phyloP scores from a whole-genome alignment of 176 grass and related monocot genomes.

The Otatea glauca region DNA sequence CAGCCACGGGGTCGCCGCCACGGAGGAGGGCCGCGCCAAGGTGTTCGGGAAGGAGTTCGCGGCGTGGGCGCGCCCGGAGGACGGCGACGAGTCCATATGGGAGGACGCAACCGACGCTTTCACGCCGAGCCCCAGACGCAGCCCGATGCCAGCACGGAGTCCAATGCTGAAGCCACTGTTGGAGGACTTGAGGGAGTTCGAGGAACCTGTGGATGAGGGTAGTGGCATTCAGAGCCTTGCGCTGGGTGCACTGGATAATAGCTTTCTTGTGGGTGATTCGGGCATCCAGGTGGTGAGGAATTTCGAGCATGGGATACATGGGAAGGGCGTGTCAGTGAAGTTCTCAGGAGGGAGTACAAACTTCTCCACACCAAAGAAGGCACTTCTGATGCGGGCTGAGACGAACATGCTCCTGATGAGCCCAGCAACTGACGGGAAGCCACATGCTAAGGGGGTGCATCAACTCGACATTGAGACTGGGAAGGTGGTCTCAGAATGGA shows the following conservation, averaged over 20 bases:
- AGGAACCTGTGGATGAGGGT: conserved; percentile 67
- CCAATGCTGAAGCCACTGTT: conserved; percentile 52
- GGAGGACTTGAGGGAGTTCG: conserved; percentile 84
- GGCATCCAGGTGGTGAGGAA: conserved; percentile 79
- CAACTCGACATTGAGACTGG: conserved; percentile 88
- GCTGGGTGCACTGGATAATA: conserved; percentile 74
- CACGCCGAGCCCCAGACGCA: conserved; percentile 43
- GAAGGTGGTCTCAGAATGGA: conserved; percentile 85
- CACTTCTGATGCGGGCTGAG: conserved; percentile 85
- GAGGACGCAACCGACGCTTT: conserved; percentile 64
- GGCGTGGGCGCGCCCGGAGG: conserved; percentile 83
- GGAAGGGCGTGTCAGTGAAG: conserved; percentile 77
- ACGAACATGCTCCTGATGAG: conserved; percentile 95
- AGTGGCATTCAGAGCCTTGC: conserved; percentile 79
- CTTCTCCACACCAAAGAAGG: conserved; percentile 78
- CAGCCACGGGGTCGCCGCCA: conserved; percentile 72
- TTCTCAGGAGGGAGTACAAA: conserved; percentile 55
- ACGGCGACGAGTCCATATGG: conserved; percentile 81
- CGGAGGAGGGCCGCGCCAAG: conserved; percentile 73
- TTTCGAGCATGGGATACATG: conserved; percentile 84
- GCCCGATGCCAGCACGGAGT: conserved; percentile 36
- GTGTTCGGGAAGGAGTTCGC: conserved; percentile 94
- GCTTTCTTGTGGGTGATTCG: conserved; percentile 68
- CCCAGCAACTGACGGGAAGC: conserved; percentile 90
- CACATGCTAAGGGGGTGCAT: conserved; percentile 71